Percentiles rank a stretch among this genome's conserved stretches.
phyloP scores from a whole-genome alignment of 495 filamentous ascomycete species.

The Hypoxylon rickii region DNA sequence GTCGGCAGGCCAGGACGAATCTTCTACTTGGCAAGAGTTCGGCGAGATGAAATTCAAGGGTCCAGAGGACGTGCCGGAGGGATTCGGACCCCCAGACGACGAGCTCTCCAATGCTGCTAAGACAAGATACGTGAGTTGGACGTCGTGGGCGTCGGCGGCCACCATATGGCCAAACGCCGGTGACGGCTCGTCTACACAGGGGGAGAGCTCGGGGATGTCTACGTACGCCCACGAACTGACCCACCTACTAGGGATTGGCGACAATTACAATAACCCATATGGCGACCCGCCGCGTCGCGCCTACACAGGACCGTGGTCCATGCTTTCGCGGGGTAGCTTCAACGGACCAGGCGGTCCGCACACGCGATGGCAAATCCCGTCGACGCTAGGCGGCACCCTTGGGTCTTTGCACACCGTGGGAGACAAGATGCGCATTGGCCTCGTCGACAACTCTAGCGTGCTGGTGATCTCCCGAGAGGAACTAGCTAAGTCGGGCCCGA shows the following conservation, averaged over 20 bases:
- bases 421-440: constrained; percentile 46
- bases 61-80: constrained; percentile 43
- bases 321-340: constrained; percentile 46
- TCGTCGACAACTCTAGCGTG: constrained; percentile 38
- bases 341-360: constrained; percentile 52
- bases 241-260: constrained; percentile 48
- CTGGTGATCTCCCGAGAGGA: constrained; percentile 41
- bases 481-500: constrained; percentile 41
- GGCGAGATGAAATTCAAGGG: constrained; percentile 48
- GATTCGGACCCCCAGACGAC: constrained; percentile 45
- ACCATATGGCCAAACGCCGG: constrained; percentile 50
- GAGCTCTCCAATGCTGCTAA: constrained; percentile 41
- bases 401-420: constrained; percentile 49
- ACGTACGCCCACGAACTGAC: constrained; percentile 47
- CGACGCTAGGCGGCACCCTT: constrained; percentile 41
- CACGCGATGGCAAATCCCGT: constrained; percentile 48
- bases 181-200: constrained; percentile 48
- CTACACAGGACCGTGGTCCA: constrained; percentile 48
- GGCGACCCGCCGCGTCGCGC: constrained; percentile 41
- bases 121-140: constrained; percentile 50
- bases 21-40: constrained; percentile 52
- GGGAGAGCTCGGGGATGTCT: constrained; percentile 48
- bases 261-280: constrained; percentile 53
- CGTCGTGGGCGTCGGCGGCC: constrained; percentile 45
- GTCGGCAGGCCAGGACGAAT: constrained; percentile 50